Evolutionary conservation across 805 yeast species (phyloP), one percentile per base, ranked within the genome.

Genomic region (Candida dajiaensis): DNA sequence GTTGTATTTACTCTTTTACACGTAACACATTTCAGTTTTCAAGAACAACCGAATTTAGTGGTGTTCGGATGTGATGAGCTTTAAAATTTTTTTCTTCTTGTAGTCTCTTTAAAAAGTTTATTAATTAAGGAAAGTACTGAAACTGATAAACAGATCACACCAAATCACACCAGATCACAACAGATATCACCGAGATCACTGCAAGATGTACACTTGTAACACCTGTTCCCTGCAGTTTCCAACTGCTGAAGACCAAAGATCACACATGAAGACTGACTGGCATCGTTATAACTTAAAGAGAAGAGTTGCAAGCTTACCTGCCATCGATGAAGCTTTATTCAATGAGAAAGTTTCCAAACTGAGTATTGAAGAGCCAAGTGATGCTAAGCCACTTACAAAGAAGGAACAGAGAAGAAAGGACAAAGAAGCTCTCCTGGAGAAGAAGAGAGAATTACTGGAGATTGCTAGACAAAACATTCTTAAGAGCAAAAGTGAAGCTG

Each of bases 211-310:
- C 58, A 89, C 98, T 8, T 94, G 99, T 72, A 87, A 89, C 63
- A 83, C 96, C 21, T 94, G 99, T 66, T 82, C 79, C 23, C 73
- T 92, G 53, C 82, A 81, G 43, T 94, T 94, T 57, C 78, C 82
- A 23, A 68, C 79, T 11, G 80, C 95, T 2, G 85, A 78, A 45
- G 78, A 78, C 58, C 99, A 94, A 69, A 76, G 98, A 57, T 69
- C 72, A 43, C 99, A 94, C 64, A 94, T 94, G 99, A 88, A 87
- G 62, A 80, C 96, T 2, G 99, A 94, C 51, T 94, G 99, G 99
- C 99, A 94, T 67, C 78, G 98, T 59, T 94, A 94, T 67, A 94
- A 94, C 63, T 76, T 94, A 58, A 94, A 94, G 64, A 81, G 99
- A 71, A 76, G 96, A 63, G 98, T 94, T 15, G 97, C 98, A 0